Evolutionary conservation across 305 asterid genomes (phyloP), one percentile per base, ranked within the genome.

Genomic region (Solanum hybrid): DNA sequence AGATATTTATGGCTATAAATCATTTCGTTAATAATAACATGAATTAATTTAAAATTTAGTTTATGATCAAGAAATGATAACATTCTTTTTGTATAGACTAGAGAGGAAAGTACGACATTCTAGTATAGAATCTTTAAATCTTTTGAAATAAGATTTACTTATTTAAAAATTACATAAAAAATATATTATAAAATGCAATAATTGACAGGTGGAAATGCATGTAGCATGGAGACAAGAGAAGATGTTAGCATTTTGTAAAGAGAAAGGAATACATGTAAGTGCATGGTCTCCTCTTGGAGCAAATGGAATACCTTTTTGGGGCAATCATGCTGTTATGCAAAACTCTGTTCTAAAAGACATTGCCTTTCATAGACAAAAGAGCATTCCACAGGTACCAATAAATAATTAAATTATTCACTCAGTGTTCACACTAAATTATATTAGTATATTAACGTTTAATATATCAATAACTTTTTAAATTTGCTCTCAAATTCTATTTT

Each of bases 261-360:
- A 89, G 11, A 90, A 90, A 84, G 86, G 75, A 10, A 87, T 91
- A 42, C 86, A 36, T 66, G 86, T 90, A 6, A 87, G 89, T 36
- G 93, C 93, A 27, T 91, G 91, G 90, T 90, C 91, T 89, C 93
- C 93, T 5, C 88, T 91, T 26, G 88, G 89, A 24, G 69, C 88
- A 5, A 86, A 81, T 35, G 93, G 92, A 1, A 42, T 60, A 24
- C n/a, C 10, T 14, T 6, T 24, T 0, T 76, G 91, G 92, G 92
- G 92, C 20, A 31, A 13, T 13, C 82, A 73, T 14, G 86, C 42
- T 9, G 89, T 89, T 0, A 72, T 88, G 90, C 91, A 90, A 8
- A 88, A 31, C 79, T 66, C 71, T 73, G 3, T 87, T 4, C 90
- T 90, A 0, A 81, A 81, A 20, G 88, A 87, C 13, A 91, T 91